Conservation (phyloP, 1,284 basidiomycete genomes). For the Ceratobasidium sp. region DNA sequence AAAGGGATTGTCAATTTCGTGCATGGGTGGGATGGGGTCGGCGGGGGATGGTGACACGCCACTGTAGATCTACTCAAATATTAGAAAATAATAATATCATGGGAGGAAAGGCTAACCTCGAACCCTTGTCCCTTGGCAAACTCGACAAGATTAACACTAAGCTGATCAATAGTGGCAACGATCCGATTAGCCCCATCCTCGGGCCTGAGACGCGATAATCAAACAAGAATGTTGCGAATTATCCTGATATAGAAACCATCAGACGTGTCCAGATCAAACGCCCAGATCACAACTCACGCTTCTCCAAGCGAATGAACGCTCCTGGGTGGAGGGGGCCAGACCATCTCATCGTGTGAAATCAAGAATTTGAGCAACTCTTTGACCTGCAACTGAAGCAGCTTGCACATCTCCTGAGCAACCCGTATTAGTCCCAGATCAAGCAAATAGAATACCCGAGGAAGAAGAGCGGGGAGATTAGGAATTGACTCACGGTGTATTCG, state of each 20-base stretch:
- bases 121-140: slow-evolving; percentile 37
- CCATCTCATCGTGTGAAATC: slow-evolving; percentile 29
- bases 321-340: slow-evolving; percentile 36
- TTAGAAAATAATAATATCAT: neutral
- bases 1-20: neutral
- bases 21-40: slow-evolving; percentile 20
- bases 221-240: slow-evolving; percentile 29
- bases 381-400: slow-evolving; percentile 30
- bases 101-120: slow-evolving; percentile 11
- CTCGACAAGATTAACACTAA: slow-evolving; percentile 16
- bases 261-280: neutral
- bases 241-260: slow-evolving; percentile 2
- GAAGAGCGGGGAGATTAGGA: neutral
- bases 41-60: slow-evolving; percentile 27
- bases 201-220: slow-evolving; percentile 10
- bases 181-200: neutral
- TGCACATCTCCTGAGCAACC: slow-evolving; percentile 16
- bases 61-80: slow-evolving; percentile 16
- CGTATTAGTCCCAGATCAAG: neutral
- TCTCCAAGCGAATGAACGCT: slow-evolving; percentile 37
- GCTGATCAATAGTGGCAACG: neutral
- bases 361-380: slow-evolving; percentile 33
- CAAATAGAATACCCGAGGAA: too few relatives aligned
- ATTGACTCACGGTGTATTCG: slow-evolving; percentile 15
- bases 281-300: slow-evolving; percentile 14